Evolutionary conservation across 2,329 filamentous ascomycete genomes (phyloP).

Genomic region (Phoma sp.): DNA sequence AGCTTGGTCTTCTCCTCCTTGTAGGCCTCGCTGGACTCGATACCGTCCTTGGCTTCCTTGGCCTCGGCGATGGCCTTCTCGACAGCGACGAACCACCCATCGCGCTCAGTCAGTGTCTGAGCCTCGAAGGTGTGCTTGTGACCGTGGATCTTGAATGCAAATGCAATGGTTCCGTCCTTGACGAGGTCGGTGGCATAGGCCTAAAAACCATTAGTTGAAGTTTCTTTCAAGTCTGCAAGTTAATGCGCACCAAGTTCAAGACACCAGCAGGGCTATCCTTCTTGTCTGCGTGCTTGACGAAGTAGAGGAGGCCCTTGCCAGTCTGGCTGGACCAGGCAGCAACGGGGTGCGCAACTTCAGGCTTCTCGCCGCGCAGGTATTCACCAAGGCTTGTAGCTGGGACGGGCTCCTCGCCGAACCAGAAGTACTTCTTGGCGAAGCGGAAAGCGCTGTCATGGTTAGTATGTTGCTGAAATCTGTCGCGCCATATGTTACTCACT

Average conservation of each 20-base stretch:
- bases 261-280: constrained; percentile 82
- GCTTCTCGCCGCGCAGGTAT: constrained; percentile 91
- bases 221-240: background rate
- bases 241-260: constrained; percentile 77
- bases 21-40: constrained; percentile 84
- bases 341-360: constrained; percentile 75
- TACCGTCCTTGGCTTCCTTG: constrained; percentile 75
- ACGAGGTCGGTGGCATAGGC: constrained; percentile 73
- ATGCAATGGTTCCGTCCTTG: constrained; percentile 79
- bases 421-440: constrained; percentile 91
- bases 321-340: constrained; percentile 91
- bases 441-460: constrained; percentile 72
- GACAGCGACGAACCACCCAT: constrained; percentile 87
- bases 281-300: constrained; percentile 81
- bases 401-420: constrained; percentile 68
- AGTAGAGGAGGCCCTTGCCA: constrained; percentile 93
- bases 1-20: constrained; percentile 81
- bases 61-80: constrained; percentile 68
- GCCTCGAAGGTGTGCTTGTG: constrained; percentile 97
- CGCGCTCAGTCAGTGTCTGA: constrained; percentile 59
- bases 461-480: constrained; percentile 12
- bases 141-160: constrained; percentile 82
- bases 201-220: constrained; percentile 52
- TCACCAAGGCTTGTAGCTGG: constrained; percentile 74
- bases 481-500: constrained; percentile 65